A percentile compares a stretch with the other conserved stretches of the same genome.
phyloP scores from a whole-genome alignment of 83 land plant genomes.

The Picea engelmannii region DNA sequence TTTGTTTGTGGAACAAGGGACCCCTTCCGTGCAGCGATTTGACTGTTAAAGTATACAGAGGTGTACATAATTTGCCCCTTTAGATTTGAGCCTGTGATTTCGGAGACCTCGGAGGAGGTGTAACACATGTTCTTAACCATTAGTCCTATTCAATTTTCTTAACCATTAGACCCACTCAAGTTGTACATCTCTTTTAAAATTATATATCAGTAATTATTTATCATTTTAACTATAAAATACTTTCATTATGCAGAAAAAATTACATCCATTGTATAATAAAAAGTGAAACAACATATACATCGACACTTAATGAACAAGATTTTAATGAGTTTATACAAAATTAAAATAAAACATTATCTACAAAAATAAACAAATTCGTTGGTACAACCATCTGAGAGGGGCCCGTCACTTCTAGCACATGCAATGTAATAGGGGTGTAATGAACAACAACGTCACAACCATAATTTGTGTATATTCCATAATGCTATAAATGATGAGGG shows the following conservation, averaged over 20 bases:
- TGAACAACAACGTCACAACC: not conserved
- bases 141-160: no score
- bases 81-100: no score
- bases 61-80: no score
- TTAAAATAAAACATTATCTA: not conserved
- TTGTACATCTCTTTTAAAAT: no score
- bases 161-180: no score
- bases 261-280: not conserved
- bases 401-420: not conserved
- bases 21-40: no score
- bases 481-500: not conserved
- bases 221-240: not conserved
- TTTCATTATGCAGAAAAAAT: not conserved
- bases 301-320: not conserved
- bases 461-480: not conserved
- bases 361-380: not conserved
- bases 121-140: no score
- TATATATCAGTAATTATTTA: not conserved
- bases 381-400: not conserved
- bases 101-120: no score
- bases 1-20: no score
- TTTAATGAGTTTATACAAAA: not conserved
- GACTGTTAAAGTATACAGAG: no score
- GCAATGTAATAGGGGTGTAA: not conserved
- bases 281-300: not conserved